Evolutionary conservation across 2,329 filamentous ascomycete species (phyloP).

Genomic region (Botrytis fragariae): DNA sequence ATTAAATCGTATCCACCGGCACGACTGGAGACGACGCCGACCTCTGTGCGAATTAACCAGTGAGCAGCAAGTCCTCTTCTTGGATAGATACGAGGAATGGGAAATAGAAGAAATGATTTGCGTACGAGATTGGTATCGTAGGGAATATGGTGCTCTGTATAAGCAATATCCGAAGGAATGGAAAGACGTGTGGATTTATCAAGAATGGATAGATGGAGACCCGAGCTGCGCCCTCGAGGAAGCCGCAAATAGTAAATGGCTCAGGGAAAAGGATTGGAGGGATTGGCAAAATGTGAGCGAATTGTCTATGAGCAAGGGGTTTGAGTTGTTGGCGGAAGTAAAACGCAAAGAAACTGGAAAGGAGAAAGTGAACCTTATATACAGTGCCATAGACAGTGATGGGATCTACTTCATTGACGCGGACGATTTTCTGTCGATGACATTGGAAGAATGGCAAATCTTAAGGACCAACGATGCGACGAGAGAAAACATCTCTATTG

Average conservation of each 20-base stretch:
- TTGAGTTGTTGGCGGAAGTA: neutral
- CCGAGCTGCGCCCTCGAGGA: neutral
- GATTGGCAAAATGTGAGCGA: neutral
- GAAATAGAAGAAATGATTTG: neutral
- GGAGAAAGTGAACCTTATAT: neutral
- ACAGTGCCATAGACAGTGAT: neutral
- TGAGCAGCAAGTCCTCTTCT: neutral
- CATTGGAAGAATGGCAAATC: neutral
- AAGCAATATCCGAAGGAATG: neutral
- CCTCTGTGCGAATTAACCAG: neutral
- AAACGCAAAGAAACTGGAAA: neutral
- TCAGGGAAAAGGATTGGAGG: neutral
- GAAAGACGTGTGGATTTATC: neutral
- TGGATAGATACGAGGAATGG: neutral
- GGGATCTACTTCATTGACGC: neutral
- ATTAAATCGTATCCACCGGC: neutral
- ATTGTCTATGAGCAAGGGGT: neutral
- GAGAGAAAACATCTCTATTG: neutral
- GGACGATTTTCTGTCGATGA: neutral
- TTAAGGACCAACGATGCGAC: neutral
- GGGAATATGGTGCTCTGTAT: neutral
- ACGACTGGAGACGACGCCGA: neutral
- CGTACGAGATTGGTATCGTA: neutral
- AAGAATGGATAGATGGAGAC: neutral
- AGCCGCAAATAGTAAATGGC: neutral